Evolutionary conservation across 805 yeast genomes (phyloP).

Genomic region (Suhomyces sp.): DNA sequence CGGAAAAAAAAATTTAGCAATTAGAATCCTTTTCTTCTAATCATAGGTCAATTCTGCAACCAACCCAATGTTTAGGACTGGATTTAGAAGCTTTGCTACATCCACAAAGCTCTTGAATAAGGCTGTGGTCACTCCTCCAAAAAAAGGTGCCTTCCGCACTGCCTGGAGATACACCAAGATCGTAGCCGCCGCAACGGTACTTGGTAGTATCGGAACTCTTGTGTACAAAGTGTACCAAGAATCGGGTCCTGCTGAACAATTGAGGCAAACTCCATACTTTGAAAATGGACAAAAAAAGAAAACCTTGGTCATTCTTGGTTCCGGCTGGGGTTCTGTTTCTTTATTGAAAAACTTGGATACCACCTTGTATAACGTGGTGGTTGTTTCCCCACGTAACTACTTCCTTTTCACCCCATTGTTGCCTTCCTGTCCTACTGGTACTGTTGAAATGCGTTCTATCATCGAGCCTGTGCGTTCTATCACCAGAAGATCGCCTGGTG

Average conservation of each 20-base stretch:
- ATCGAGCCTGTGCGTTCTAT: slow-evolving; percentile 90
- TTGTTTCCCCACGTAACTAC: slow-evolving; percentile 92
- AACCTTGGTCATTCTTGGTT: slow-evolving; percentile 75
- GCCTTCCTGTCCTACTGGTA: slow-evolving; percentile 94
- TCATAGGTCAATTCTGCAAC: not conserved
- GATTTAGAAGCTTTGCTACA: slow-evolving; percentile 3
- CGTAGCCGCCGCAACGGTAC: slow-evolving; percentile 47
- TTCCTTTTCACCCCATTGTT: slow-evolving; percentile 93
- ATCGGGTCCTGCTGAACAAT: slow-evolving; percentile 57
- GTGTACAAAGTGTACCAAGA: slow-evolving; percentile 61
- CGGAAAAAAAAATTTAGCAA: not conserved
- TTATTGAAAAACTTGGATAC: slow-evolving; percentile 83
- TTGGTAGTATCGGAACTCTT: slow-evolving; percentile 51
- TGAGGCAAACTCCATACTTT: slow-evolving; percentile 56
- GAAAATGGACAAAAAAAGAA: slow-evolving; percentile 61
- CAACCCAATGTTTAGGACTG: slow-evolving; percentile 1
- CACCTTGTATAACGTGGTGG: slow-evolving; percentile 79
- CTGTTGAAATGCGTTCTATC: slow-evolving; percentile 84
- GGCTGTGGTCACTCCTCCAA: slow-evolving; percentile 1
- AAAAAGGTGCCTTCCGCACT: slow-evolving; percentile 29
- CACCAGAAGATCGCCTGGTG: slow-evolving; percentile 75
- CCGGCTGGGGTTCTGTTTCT: slow-evolving; percentile 95
- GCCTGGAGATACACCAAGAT: slow-evolving; percentile 49
- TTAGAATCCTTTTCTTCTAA: not conserved
- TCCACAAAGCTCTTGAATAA: not conserved